phyloP scores from a whole-genome alignment of 2,329 filamentous ascomycete species.

The Talaromyces sp. region DNA sequence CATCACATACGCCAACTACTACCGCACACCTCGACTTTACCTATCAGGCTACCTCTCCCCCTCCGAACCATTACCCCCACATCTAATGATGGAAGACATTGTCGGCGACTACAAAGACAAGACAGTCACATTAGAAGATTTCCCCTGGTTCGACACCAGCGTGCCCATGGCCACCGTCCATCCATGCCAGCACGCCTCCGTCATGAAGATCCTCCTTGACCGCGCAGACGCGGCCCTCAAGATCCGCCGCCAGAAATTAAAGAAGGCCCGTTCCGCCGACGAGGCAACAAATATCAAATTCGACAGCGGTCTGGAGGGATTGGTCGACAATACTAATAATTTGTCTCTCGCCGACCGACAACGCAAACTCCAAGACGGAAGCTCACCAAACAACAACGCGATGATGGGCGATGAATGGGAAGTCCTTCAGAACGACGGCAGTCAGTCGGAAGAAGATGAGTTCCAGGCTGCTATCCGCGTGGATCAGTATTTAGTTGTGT shows the following conservation, averaged over 20 bases:
- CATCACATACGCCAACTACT: conserved; percentile 96
- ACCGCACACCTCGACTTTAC: conserved; percentile 91
- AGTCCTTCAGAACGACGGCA: conserved; percentile 45
- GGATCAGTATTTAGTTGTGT: conserved; percentile 52
- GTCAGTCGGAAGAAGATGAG: conserved; percentile 49
- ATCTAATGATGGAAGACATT: conserved; percentile 94
- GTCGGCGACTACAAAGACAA: conserved; percentile 97
- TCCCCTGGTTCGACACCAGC: conserved; percentile 85
- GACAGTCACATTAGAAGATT: conserved; percentile 96
- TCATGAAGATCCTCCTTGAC: conserved; percentile 97
- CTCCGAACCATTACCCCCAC: conserved; percentile 75
- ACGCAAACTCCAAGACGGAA: conserved; percentile 5
- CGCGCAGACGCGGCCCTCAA: conserved; percentile 91
- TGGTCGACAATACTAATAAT: conserved; percentile 75
- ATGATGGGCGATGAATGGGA: conserved; percentile 60
- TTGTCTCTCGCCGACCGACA: conserved; percentile 54
- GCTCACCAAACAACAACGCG: background rate
- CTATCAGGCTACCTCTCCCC: conserved; percentile 77
- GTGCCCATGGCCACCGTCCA: conserved; percentile 97
- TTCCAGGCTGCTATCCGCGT: conserved; percentile 48
- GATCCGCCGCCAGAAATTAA: conserved; percentile 77
- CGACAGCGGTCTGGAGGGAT: conserved; percentile 69
- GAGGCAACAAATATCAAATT: conserved; percentile 43
- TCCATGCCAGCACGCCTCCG: conserved; percentile 92
- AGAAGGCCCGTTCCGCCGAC: conserved; percentile 53